Conservation (phyloP, 306 rosid species). For the Citrullus mucosospermus region DNA sequence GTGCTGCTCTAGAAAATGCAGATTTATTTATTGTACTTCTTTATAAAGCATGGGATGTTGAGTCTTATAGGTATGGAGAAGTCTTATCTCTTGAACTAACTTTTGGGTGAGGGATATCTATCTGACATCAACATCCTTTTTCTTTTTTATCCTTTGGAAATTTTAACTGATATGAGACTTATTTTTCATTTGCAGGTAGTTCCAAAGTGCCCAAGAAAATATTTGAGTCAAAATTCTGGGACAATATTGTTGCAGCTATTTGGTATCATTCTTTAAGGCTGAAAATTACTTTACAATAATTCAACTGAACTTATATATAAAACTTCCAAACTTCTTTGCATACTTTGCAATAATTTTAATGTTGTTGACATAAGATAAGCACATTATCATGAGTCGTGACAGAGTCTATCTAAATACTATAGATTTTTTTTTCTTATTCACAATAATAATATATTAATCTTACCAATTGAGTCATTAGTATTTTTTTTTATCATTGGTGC, state of each 20-base stretch:
- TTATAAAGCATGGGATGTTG: background rate
- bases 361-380: background rate
- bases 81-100: background rate
- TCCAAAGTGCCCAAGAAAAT: background rate
- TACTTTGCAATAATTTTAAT: background rate
- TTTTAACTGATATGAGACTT: background rate
- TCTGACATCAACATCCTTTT: background rate
- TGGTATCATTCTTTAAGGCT: background rate
- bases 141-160: background rate
- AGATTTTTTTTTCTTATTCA: background rate
- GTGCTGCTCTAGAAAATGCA: background rate
- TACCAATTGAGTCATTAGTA: background rate
- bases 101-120: background rate
- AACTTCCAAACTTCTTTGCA: background rate
- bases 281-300: background rate
- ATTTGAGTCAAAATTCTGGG: no score
- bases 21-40: background rate
- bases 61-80: background rate
- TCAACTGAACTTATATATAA: background rate
- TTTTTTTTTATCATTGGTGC: background rate
- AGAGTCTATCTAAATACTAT: background rate
- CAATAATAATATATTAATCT: background rate
- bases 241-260: no score
- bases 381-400: background rate
- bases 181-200: background rate